Evolutionary conservation across 2,329 filamentous ascomycete species (phyloP).

Genomic region (Aspergillus jensenii): DNA sequence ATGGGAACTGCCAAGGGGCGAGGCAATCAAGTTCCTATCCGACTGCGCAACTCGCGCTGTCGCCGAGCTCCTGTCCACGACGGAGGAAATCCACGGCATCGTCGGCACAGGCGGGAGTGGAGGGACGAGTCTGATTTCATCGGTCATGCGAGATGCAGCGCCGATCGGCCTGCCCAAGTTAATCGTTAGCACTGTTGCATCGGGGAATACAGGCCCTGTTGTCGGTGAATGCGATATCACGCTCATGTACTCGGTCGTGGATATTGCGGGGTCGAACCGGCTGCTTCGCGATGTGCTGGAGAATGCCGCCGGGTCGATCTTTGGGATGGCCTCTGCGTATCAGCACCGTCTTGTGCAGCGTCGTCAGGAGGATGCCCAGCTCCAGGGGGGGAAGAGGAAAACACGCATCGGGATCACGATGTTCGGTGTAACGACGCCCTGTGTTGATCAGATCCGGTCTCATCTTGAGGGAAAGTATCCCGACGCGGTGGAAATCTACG

Average conservation of each 20-base stretch:
- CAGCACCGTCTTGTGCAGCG: background rate
- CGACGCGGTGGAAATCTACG: slow-evolving; percentile 54
- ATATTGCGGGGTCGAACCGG: slow-evolving; percentile 63
- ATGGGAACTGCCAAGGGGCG: slow-evolving; percentile 48
- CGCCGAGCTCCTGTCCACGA: slow-evolving; percentile 36
- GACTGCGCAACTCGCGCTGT: slow-evolving; percentile 47
- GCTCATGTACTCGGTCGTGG: slow-evolving; percentile 70
- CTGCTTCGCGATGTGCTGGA: slow-evolving; percentile 45
- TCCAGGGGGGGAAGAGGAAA: background rate
- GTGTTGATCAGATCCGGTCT: slow-evolving; percentile 56
- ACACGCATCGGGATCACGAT: slow-evolving; percentile 62
- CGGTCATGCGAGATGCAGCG: slow-evolving; percentile 60
- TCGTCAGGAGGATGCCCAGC: too few species aligned
- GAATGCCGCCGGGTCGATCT: slow-evolving; percentile 64
- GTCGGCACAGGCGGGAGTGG: slow-evolving; percentile 63
- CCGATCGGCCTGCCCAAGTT: slow-evolving; percentile 69
- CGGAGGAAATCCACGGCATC: slow-evolving; percentile 53
- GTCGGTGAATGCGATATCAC: slow-evolving; percentile 68
- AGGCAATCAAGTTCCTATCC: slow-evolving; percentile 60
- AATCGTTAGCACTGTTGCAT: slow-evolving; percentile 69
- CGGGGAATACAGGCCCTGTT: slow-evolving; percentile 64
- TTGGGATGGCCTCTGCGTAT: slow-evolving; percentile 57
- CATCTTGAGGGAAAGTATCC: slow-evolving; percentile 45
- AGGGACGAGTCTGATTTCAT: slow-evolving; percentile 60
- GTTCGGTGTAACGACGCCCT: slow-evolving; percentile 73